These are phyloP conservation scores for Stachybotrys elegans DNA, from an alignment of 2,329 filamentous ascomycete genomes.

Conservation along the genomic window DNA sequence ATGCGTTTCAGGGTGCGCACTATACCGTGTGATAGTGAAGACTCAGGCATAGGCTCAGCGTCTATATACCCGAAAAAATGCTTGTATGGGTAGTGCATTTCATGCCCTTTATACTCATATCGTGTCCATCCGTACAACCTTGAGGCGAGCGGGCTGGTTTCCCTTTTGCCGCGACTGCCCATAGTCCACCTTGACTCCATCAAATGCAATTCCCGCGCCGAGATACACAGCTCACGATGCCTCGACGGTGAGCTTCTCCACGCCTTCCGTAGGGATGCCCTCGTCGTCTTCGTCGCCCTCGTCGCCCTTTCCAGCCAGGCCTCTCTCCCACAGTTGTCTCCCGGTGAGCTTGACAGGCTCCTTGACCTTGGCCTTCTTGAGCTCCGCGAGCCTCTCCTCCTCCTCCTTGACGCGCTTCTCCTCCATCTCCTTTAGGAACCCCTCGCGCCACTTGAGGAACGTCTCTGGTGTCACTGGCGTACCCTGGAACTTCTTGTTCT, in stretches of 20 bases:
- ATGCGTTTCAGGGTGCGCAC: too few relatives aligned
- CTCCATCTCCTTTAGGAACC: slow-evolving; percentile 75
- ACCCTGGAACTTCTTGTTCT: slow-evolving; percentile 96
- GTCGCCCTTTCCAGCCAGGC: slow-evolving; percentile 61
- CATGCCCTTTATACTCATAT: too few relatives aligned
- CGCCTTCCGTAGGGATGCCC: slow-evolving; percentile 50
- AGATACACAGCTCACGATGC: slow-evolving; percentile 25
- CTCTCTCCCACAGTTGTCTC: slow-evolving; percentile 72
- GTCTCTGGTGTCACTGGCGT: slow-evolving; percentile 81
- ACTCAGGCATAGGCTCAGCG: too few relatives aligned
- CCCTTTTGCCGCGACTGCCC: too few relatives aligned
- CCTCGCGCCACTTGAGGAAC: slow-evolving; percentile 77
- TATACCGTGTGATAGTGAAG: too few relatives aligned
- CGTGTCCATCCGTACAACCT: too few relatives aligned
- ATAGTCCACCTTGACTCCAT: slow-evolving; percentile 20
- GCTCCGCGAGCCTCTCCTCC: slow-evolving; percentile 76
- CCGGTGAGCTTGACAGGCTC: slow-evolving; percentile 69
- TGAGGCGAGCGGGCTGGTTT: too few relatives aligned
- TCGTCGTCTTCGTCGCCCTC: slow-evolving; percentile 63
- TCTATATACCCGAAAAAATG: too few relatives aligned
- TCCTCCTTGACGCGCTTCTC: slow-evolving; percentile 63
- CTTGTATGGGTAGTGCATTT: too few relatives aligned
- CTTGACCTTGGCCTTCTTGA: slow-evolving; percentile 73
- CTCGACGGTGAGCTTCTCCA: slow-evolving; percentile 70
- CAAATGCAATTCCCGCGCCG: slow-evolving; percentile 12